Percentiles rank a stretch among this genome's conserved stretches.
These are phyloP conservation scores for Hemisphaericaspora xylofermentans DNA, from an alignment of 1,139 yeast species.

Conservation along the genomic window DNA sequence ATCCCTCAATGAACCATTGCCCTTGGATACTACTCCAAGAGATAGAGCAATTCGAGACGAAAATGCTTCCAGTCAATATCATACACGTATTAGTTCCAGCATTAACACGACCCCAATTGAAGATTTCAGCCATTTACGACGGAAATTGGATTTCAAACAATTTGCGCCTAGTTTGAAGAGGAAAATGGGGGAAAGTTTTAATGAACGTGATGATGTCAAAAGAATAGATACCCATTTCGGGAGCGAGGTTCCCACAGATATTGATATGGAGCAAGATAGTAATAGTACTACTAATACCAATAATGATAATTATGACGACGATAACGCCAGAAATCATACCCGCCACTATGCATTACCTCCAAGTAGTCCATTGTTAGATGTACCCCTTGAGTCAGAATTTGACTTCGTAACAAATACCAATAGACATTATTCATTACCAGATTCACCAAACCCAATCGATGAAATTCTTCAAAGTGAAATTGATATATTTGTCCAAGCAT, in stretches of 20 bases:
- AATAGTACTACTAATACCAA: background rate
- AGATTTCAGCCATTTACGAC: background rate
- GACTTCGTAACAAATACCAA: conserved; percentile 24
- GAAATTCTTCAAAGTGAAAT: conserved; percentile 7
- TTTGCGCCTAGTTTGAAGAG: conserved; percentile 40
- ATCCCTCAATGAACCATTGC: conserved; percentile 24
- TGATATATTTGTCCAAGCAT: conserved; percentile 1
- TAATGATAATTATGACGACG: conserved; percentile 14
- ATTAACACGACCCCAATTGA: conserved; percentile 6
- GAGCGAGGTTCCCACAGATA: conserved; percentile 17
- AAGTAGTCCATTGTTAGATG: conserved; percentile 32
- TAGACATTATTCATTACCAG: conserved; percentile 24
- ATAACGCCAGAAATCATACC: conserved; percentile 5
- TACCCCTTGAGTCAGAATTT: conserved; percentile 27
- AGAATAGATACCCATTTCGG: conserved; percentile 22
- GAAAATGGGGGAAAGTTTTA: conserved; percentile 47
- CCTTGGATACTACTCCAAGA: conserved; percentile 38
- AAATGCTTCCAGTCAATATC: conserved; percentile 40
- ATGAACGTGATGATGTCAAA: conserved; percentile 45
- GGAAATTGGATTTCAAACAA: conserved; percentile 2
- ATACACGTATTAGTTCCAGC: conserved; percentile 24
- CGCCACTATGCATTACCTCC: conserved; percentile 22
- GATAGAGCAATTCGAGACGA: conserved; percentile 35
- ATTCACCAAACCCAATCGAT: conserved; percentile 21
- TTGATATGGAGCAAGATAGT: conserved; percentile 18